A percentile compares a stretch with the other conserved stretches of the same genome.
phyloP scores from a whole-genome alignment of 2,329 filamentous ascomycete species.

The Colletotrichum tamarilloi region DNA sequence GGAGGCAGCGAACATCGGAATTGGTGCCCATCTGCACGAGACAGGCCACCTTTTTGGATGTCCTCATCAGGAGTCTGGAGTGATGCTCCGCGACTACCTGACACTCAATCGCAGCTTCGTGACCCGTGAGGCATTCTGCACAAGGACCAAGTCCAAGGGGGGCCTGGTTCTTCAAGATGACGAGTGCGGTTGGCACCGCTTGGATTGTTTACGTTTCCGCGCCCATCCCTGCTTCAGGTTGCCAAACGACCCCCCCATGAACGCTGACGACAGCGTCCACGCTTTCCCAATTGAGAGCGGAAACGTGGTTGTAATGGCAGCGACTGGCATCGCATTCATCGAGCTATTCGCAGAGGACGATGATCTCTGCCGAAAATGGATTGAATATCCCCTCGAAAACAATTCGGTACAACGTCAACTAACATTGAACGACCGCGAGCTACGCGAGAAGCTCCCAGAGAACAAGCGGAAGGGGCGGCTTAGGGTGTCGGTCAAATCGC shows the following conservation, averaged over 20 bases:
- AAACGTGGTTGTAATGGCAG: slow-evolving; percentile 80
- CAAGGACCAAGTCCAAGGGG: slow-evolving; percentile 85
- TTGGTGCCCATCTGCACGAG: slow-evolving; percentile 93
- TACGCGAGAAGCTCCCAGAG: slow-evolving; percentile 78
- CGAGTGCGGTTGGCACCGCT: slow-evolving; percentile 91
- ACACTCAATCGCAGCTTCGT: slow-evolving; percentile 86
- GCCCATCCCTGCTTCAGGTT: slow-evolving; percentile 91
- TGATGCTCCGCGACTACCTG: slow-evolving; percentile 92
- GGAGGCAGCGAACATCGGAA: slow-evolving; percentile 95
- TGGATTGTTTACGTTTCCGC: slow-evolving; percentile 89
- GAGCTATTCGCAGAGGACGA: slow-evolving; percentile 87
- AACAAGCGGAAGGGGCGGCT: slow-evolving; percentile 78
- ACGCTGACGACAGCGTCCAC: slow-evolving; percentile 80
- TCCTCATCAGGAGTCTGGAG: slow-evolving; percentile 87
- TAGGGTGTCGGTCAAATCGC: slow-evolving; percentile 79
- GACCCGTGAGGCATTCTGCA: slow-evolving; percentile 85
- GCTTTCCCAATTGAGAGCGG: slow-evolving; percentile 86
- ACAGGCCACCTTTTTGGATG: slow-evolving; percentile 91
- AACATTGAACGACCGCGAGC: slow-evolving; percentile 77
- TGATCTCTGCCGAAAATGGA: slow-evolving; percentile 81
- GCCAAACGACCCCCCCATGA: slow-evolving; percentile 75
- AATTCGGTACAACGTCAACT: slow-evolving; percentile 77
- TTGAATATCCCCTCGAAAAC: slow-evolving; percentile 79
- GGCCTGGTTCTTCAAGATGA: slow-evolving; percentile 79
- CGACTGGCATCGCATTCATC: slow-evolving; percentile 85